Base-by-base conservation (phyloP, 169 alveolate genomes). In the Plasmodium sp. region DNA sequence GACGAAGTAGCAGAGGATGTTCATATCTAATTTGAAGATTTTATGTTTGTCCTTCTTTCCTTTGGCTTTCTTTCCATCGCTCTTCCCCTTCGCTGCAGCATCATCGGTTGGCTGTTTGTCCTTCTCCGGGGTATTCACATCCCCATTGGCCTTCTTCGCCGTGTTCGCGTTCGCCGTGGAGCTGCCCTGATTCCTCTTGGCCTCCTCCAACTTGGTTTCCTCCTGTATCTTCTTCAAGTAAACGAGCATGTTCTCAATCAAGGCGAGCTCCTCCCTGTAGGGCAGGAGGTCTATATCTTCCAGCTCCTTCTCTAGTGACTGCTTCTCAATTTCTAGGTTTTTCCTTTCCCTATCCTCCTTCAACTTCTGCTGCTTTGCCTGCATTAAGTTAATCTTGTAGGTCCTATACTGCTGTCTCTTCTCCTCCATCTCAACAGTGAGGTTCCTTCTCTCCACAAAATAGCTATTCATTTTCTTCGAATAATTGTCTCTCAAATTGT, bases 1-100 rank as follows among this genome's bases (percentile, higher is more conserved):
- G 45, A 95, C 98, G 45, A 96, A 96, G 82, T 95, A 96, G 48
- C 97, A 94, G 31, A 96, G 86, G 18, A 96, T 96, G 51, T 92
- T 96, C 98, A 96, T 96, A 85, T 96, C 98, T 41, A 96, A 27
- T 85, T 95, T 96, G 54, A 90, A 90, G 31, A 92, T 31, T 72
- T 93, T 92, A 10, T 92, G 84, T 81, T 94, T 93, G 16, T 86
- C 95, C 88, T 96, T 96, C 77, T 96, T 95, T n/a, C 83, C 88
- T 90, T 94, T 95, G 74, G 80, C 71, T 95, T 96, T 95, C 39
- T 90, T 90, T 34, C 73, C 82, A 36, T 80, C 90, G 39, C 81
- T 90, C 58, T 90, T 79, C 10, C 67, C 81, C n/a, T 86, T 86
- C 1, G 31, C 43, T 5, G 18, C 18, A 6, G 81, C 36, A 5